Evolutionary conservation across 2,329 filamentous ascomycete genomes (phyloP).

Genomic region (Hawksworthiomyces lignivorus): DNA sequence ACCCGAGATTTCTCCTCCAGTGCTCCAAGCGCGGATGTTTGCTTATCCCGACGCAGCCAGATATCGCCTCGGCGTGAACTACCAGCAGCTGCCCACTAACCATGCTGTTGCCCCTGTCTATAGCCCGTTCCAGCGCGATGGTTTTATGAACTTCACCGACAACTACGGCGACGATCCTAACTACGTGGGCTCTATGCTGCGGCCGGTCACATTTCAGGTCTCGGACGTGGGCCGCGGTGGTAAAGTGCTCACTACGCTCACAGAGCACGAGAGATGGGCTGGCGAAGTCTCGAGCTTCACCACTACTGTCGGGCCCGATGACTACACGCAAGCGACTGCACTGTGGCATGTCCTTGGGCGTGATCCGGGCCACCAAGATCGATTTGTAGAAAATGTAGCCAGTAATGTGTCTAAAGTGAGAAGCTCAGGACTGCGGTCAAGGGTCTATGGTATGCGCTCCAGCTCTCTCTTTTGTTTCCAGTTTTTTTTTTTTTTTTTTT

Average conservation of each 20-base stretch:
- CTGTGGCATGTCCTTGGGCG: conserved; percentile 20
- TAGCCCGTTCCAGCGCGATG: conserved; percentile 33
- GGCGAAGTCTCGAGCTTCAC: conserved; percentile 9
- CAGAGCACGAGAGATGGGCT: conserved; percentile 12
- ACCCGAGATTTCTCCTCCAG: conserved; percentile 20
- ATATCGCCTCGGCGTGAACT: conserved; percentile 52
- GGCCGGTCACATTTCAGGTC: conserved; percentile 4
- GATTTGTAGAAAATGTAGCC: conserved; percentile 22
- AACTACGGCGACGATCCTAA: conserved; percentile 39
- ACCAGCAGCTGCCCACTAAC: conserved; percentile 48
- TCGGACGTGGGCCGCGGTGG: not conserved
- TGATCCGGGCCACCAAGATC: conserved; percentile 25
- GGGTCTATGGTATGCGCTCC: conserved; percentile 17
- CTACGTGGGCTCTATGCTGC: conserved; percentile 21
- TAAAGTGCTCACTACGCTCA: not conserved
- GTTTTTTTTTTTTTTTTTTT: too few species aligned
- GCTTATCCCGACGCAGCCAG: conserved; percentile 48
- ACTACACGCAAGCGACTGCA: conserved; percentile 10
- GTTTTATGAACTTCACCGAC: conserved; percentile 25
- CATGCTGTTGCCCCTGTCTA: conserved; percentile 27
- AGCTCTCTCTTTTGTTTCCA: too few species aligned
- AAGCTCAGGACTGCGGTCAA: conserved; percentile 17
- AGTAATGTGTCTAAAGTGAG: conserved; percentile 16
- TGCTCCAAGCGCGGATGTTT: conserved; percentile 48
- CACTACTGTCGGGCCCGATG: conserved; percentile 2